phyloP scores from a whole-genome alignment of 495 filamentous ascomycete genomes.

The Talaromyces trachyspermus region DNA sequence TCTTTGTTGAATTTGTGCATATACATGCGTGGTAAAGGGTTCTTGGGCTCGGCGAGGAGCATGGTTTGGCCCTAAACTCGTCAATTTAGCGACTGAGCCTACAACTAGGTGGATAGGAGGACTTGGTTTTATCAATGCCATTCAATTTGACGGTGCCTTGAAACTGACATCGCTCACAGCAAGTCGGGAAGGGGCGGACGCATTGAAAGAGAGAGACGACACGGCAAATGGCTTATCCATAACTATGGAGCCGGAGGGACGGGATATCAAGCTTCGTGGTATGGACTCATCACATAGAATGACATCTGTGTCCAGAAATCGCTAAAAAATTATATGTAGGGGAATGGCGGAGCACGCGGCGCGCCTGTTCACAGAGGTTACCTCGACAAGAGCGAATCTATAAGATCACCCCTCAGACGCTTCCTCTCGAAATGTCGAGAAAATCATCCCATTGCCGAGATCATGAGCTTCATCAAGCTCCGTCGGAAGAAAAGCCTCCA shows the following conservation, averaged over 20 bases:
- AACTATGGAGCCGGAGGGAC: neutral
- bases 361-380: neutral
- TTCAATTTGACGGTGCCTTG: neutral
- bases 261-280: conserved; percentile 1
- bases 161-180: neutral
- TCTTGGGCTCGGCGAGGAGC: neutral
- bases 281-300: neutral
- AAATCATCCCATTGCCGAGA: neutral
- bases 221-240: no score
- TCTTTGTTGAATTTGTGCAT: neutral
- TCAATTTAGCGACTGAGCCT: neutral
- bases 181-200: neutral
- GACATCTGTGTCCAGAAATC: neutral
- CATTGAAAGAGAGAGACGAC: neutral
- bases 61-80: neutral
- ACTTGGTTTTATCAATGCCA: neutral
- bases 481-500: neutral
- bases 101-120: no score
- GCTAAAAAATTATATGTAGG: neutral
- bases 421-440: neutral
- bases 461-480: neutral
- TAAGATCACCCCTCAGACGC: neutral
- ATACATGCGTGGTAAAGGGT: neutral
- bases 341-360: neutral
- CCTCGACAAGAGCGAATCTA: neutral